A percentile compares a stretch with the other conserved stretches of the same genome.
Evolutionary conservation across 2,329 filamentous ascomycete species (phyloP).

Genomic region (Zasmidium cellare): DNA sequence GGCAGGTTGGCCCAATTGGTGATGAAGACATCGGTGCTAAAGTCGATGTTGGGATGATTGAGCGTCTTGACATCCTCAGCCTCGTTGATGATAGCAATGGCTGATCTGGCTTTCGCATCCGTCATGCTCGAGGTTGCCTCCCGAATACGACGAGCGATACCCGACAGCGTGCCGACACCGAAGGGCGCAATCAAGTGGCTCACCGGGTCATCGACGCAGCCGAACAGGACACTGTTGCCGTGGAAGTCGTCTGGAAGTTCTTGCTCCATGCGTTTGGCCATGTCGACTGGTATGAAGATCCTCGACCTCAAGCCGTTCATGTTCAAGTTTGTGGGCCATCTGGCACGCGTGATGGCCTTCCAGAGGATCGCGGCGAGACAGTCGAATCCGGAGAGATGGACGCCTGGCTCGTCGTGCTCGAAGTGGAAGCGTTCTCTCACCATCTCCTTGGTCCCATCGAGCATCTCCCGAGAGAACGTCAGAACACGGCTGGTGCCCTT

Average conservation of each 20-base stretch:
- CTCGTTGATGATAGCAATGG: constrained; percentile 21
- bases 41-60: constrained; percentile 1
- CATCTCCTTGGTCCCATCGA: constrained; percentile 14
- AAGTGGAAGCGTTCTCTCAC: constrained; percentile 16
- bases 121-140: background rate
- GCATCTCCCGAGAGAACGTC: constrained; percentile 16
- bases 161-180: constrained; percentile 16
- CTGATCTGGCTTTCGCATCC: constrained; percentile 17
- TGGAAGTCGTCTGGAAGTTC: constrained; percentile 11
- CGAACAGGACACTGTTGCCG: constrained; percentile 15
- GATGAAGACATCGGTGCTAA: constrained; percentile 17
- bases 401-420: background rate
- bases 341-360: constrained; percentile 19
- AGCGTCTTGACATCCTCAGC: constrained; percentile 4
- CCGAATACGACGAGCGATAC: constrained; percentile 6
- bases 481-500: constrained; percentile 15
- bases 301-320: constrained; percentile 5
- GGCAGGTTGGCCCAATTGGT: constrained; percentile 24
- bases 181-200: constrained; percentile 1
- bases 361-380: constrained; percentile 23
- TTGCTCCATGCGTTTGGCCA: constrained; percentile 15
- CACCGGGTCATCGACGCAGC: background rate
- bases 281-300: constrained; percentile 13
- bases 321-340: constrained; percentile 7
- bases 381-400: constrained; percentile 15